These are phyloP conservation scores for Oryza australiensis DNA, from an alignment of 176 grass and related monocot genomes.

Conservation along the genomic window DNA sequence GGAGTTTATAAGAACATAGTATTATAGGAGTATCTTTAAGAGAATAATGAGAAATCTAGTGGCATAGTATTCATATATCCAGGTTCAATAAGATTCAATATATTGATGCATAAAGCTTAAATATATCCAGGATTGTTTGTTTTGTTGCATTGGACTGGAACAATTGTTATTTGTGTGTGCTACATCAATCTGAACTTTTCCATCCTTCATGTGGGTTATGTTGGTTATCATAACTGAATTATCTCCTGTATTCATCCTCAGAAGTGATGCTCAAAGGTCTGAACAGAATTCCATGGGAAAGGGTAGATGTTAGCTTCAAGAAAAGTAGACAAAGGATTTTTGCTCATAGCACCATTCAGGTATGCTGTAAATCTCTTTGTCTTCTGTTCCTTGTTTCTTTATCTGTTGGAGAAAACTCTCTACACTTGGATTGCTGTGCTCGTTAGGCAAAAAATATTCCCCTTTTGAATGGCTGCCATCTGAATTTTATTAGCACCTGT, in stretches of 20 bases:
- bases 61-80: background rate
- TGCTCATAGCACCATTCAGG: constrained; percentile 95
- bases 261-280: constrained; percentile 80
- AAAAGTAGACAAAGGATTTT: constrained; percentile 81
- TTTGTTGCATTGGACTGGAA: background rate
- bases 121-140: background rate
- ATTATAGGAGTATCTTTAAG: background rate
- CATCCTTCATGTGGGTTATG: constrained; percentile 3
- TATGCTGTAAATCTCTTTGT: constrained; percentile 23
- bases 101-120: too few species aligned
- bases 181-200: background rate
- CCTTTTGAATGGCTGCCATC: background rate
- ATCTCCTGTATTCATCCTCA: constrained; percentile 31
- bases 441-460: background rate
- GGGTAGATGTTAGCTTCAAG: constrained; percentile 89
- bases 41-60: background rate
- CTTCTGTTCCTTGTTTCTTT: background rate
- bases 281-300: constrained; percentile 92
- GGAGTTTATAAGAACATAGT: background rate
- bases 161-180: background rate
- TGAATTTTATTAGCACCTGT: background rate
- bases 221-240: constrained; percentile 25
- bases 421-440: background rate
- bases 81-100: background rate
- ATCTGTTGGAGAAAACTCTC: background rate